These are phyloP conservation scores for Russula abietina DNA, from an alignment of 768 basidiomycete genomes.

Conservation along the genomic window DNA sequence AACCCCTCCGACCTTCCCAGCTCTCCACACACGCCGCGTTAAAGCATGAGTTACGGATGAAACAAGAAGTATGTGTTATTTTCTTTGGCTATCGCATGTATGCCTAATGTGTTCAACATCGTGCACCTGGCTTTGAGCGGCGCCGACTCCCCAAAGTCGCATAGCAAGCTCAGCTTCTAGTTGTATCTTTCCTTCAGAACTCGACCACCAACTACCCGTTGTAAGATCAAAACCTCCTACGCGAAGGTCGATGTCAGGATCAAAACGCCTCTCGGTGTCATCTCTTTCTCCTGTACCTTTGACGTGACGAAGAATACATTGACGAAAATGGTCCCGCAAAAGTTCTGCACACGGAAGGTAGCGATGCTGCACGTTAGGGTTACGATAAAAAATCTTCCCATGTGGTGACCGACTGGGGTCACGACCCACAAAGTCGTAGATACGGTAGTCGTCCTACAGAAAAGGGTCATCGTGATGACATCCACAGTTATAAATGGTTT, in stretches of 20 bases:
- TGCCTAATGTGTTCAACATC: no score
- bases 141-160: not conserved
- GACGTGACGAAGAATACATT: not conserved
- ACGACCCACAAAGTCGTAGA: conserved; percentile 5
- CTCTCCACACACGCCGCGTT: no score
- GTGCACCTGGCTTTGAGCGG: no score
- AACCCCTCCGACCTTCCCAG: no score
- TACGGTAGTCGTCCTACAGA: not conserved
- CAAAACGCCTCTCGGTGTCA: not conserved
- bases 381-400: not conserved
- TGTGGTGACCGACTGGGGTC: not conserved
- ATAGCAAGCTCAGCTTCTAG: not conserved
- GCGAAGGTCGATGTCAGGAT: not conserved
- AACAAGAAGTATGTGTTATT: no score
- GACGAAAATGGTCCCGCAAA: not conserved
- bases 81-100: no score
- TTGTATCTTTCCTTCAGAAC: not conserved
- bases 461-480: not conserved
- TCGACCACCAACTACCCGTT: not conserved
- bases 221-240: not conserved
- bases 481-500: no score
- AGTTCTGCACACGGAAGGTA: not conserved
- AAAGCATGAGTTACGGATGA: no score
- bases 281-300: not conserved
- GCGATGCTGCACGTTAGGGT: not conserved